Evolutionary conservation across 257 asterid species (phyloP).

Genomic region (Scutellaria galericulata): DNA sequence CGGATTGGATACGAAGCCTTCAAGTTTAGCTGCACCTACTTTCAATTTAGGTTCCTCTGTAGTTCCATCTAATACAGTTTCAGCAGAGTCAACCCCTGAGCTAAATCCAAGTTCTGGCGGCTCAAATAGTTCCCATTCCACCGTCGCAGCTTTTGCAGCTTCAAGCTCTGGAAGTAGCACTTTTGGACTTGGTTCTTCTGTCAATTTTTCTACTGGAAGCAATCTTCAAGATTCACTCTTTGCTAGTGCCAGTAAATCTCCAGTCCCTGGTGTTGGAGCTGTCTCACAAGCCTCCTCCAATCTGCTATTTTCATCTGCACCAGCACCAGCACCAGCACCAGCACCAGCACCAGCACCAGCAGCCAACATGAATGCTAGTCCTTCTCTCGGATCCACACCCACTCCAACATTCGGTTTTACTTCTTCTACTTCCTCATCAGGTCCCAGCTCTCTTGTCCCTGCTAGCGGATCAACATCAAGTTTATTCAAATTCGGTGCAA

Average conservation of each 20-base stretch:
- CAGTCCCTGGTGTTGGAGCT: slow-evolving; percentile 32
- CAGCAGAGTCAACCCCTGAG: slow-evolving; percentile 48
- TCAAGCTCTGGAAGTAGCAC: slow-evolving; percentile 45
- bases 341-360: slow-evolving; percentile 47
- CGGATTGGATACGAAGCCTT: slow-evolving; percentile 45
- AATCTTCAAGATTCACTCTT: slow-evolving; percentile 48
- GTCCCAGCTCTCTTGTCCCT: slow-evolving; percentile 40
- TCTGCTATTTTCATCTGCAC: slow-evolving; percentile 39
- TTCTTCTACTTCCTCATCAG: slow-evolving; percentile 54
- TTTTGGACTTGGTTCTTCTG: slow-evolving; percentile 44
- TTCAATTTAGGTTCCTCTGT: slow-evolving; percentile 47
- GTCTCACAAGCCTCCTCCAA: slow-evolving; percentile 41
- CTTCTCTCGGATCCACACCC: slow-evolving; percentile 41
- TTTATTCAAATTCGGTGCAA: slow-evolving; percentile 44
- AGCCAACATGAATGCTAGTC: slow-evolving; percentile 24
- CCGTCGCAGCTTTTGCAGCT: slow-evolving; percentile 41
- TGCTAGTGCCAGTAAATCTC: slow-evolving; percentile 44
- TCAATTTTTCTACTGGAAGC: slow-evolving; percentile 32
- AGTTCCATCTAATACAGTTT: slow-evolving; percentile 37
- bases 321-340: slow-evolving; percentile 49
- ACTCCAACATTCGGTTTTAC: slow-evolving; percentile 43
- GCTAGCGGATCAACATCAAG: slow-evolving; percentile 43
- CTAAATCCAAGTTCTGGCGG: slow-evolving; percentile 41
- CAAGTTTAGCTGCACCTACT: slow-evolving; percentile 37
- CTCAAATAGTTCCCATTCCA: slow-evolving; percentile 35